A percentile compares a stretch with the other conserved stretches of the same genome.
phyloP scores from a whole-genome alignment of 176 grass and related monocot species.

The Eleusine coracana region DNA sequence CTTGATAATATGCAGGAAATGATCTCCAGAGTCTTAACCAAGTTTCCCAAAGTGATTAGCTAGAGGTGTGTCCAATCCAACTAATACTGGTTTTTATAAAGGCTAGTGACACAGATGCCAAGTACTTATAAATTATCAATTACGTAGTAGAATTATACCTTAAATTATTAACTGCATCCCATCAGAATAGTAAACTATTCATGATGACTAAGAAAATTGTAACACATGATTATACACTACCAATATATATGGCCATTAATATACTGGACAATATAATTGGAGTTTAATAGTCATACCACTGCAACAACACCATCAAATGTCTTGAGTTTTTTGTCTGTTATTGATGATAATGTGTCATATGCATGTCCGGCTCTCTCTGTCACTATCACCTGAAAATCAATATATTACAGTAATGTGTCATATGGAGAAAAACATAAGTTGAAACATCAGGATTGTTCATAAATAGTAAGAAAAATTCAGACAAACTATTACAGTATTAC shows the following conservation, averaged over 20 bases:
- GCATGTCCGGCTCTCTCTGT: constrained; percentile 92
- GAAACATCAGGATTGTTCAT: background rate
- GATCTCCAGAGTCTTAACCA: constrained; percentile 7
- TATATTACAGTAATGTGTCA: background rate
- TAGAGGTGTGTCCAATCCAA: background rate
- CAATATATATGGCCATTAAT: background rate
- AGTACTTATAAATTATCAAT: constrained; percentile 5
- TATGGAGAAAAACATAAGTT: constrained; percentile 29
- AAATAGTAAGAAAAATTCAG: background rate
- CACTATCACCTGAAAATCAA: constrained; percentile 66
- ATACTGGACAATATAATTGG: background rate
- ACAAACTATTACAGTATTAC: background rate
- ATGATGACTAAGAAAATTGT: constrained; percentile 1
- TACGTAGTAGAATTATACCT: background rate
- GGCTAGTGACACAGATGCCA: constrained; percentile 11
- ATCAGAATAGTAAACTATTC: constrained; percentile 11
- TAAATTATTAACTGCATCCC: constrained; percentile 11
- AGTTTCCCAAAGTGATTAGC: background rate
- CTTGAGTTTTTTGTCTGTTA: constrained; percentile 75
- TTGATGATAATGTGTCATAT: constrained; percentile 65
- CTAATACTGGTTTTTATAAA: background rate
- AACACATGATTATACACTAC: background rate
- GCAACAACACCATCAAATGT: constrained; percentile 82
- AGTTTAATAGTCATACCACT: constrained; percentile 72
- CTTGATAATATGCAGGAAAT: background rate